phyloP scores from a whole-genome alignment of 2,329 filamentous ascomycete species.

The Ambrosiella beaveri region DNA sequence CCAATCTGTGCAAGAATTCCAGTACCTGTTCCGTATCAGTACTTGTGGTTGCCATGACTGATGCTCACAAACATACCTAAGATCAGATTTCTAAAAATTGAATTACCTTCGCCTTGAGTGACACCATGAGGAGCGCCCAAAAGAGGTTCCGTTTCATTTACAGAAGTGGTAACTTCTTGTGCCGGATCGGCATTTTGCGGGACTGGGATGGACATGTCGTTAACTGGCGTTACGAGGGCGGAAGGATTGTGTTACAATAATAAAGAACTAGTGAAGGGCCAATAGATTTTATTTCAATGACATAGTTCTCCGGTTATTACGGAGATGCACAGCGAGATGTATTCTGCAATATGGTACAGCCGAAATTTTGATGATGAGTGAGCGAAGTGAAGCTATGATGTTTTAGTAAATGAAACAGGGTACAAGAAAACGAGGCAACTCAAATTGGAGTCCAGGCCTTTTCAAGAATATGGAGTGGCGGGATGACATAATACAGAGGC shows the following conservation, averaged over 20 bases:
- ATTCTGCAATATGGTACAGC: too few species aligned
- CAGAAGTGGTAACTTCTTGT: conserved; percentile 15
- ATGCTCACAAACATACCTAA: conserved; percentile 38
- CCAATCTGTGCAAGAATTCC: conserved; percentile 66
- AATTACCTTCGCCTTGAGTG: conserved; percentile 45
- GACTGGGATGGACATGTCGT: not conserved
- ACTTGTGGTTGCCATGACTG: conserved; percentile 6
- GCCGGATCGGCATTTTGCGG: not conserved
- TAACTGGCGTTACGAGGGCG: not conserved
- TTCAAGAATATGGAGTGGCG: too few species aligned
- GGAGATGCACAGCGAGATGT: too few species aligned
- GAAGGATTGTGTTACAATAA: not conserved
- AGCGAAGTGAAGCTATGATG: too few species aligned
- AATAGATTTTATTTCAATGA: too few species aligned
- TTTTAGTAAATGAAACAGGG: too few species aligned
- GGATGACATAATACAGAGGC: too few species aligned
- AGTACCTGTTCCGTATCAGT: conserved; percentile 40
- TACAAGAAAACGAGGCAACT: too few species aligned
- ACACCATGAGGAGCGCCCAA: conserved; percentile 50
- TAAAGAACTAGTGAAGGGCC: too few species aligned
- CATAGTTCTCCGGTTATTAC: too few species aligned
- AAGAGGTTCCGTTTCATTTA: conserved; percentile 26
- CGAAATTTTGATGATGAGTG: too few species aligned
- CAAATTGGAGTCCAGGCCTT: too few species aligned
- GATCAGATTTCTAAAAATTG: conserved; percentile 53